phyloP scores from a whole-genome alignment of 371 early-diverging fungal species.

The Circinella umbellata region DNA sequence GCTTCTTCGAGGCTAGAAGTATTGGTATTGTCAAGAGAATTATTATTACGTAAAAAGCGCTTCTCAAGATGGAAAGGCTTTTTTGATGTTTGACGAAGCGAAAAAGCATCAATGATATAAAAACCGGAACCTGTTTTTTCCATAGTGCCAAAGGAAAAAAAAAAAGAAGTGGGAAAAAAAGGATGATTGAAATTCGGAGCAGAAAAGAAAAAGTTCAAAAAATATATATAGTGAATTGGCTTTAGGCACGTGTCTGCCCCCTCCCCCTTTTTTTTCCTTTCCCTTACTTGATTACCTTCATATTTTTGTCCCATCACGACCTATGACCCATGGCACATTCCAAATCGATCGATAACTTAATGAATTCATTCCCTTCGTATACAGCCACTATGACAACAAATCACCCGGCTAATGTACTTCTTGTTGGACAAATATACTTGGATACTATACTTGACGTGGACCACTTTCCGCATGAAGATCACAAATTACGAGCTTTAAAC shows the following conservation, averaged over 20 bases:
- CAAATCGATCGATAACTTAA: background rate
- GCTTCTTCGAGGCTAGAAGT: slow-evolving; percentile 27
- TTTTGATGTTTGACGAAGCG: slow-evolving; percentile 30
- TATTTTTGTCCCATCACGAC: background rate
- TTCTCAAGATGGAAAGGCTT: slow-evolving; percentile 43
- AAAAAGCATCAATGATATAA: slow-evolving; percentile 30
- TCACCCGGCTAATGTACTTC: slow-evolving; percentile 23
- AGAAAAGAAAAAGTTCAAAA: background rate
- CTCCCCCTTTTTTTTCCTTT: too few relatives aligned
- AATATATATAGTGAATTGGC: background rate
- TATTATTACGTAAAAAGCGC: slow-evolving; percentile 33
- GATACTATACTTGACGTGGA: slow-evolving; percentile 58
- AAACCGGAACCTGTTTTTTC: slow-evolving; percentile 24
- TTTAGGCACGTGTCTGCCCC: background rate
- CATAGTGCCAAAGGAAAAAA: slow-evolving; percentile 8
- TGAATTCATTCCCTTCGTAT: background rate
- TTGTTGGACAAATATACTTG: slow-evolving; percentile 56
- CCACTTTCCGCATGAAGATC: slow-evolving; percentile 63
- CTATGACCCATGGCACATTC: background rate
- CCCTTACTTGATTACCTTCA: too few relatives aligned
- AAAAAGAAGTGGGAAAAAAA: background rate
- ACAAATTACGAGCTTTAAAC: slow-evolving; percentile 55
- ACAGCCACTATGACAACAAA: background rate
- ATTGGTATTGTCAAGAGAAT: background rate
- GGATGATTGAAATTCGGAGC: background rate